phyloP scores from a whole-genome alignment of 2,329 filamentous ascomycete species.

The Macrophomina pseudophaseolina region DNA sequence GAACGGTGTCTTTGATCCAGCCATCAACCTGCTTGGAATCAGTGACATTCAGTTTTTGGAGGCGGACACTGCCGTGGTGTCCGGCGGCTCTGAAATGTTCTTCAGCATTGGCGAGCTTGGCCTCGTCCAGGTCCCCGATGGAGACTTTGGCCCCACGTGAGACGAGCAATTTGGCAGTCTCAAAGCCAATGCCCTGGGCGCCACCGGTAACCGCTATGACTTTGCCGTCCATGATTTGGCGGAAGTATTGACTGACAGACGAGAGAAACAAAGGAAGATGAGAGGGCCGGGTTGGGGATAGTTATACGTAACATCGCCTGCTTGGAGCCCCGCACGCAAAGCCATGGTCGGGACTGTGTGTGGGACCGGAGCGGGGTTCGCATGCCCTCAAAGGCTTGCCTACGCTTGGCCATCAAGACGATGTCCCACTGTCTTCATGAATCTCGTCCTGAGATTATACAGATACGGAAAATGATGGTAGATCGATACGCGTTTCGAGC shows the following conservation, averaged over 20 bases:
- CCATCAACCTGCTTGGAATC: constrained; percentile 38
- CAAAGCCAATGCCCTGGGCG: constrained; percentile 45
- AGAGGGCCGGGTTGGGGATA: background rate
- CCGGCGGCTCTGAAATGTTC: constrained; percentile 21
- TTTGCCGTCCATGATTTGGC: constrained; percentile 27
- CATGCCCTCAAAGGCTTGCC: background rate
- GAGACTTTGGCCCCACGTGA: constrained; percentile 46
- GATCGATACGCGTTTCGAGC: too few relatives aligned
- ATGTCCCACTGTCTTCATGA: background rate
- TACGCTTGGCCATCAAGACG: background rate
- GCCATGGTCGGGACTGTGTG: background rate
- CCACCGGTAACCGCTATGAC: constrained; percentile 42
- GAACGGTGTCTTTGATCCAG: constrained; percentile 43
- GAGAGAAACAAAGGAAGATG: background rate
- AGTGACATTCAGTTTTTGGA: constrained; percentile 39
- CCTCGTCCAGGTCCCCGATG: constrained; percentile 45
- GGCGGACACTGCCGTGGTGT: constrained; percentile 10
- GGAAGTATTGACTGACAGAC: background rate
- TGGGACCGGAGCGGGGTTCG: background rate
- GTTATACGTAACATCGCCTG: background rate
- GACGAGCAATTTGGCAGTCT: constrained; percentile 41
- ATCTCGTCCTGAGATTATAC: too few relatives aligned
- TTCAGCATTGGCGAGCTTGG: constrained; percentile 29
- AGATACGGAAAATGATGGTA: too few relatives aligned
- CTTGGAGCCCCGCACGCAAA: background rate